Evolutionary conservation across 1,284 basidiomycete species (phyloP), one percentile per base, ranked within the genome.

Genomic region (Sporisorium iseilematis-ciliati): DNA sequence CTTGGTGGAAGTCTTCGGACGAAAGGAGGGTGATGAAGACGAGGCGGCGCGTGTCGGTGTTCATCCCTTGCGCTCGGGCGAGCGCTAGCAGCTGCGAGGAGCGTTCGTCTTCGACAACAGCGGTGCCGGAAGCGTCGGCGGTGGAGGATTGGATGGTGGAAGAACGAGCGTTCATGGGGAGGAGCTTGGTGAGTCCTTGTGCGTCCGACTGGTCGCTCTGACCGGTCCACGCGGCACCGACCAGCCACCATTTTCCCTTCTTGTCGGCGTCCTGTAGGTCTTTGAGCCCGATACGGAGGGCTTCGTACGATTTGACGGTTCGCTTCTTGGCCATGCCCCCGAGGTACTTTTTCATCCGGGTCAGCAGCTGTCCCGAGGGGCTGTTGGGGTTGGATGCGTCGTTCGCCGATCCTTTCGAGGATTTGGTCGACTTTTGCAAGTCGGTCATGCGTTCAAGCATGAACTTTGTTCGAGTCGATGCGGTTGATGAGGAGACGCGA

Each of bases 201-300:
- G 90, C 16, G 26, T 70, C 80, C 64, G 94, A 92, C 25, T 91
- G 88, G 1, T 97, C 88, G 3, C 94, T 93, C 81, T 98, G 92
- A 1, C 96, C 96, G 29, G 90, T 89, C 96, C 96, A 99, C 1
- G 93, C 96, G 0, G 96, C 94, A 26, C 96, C 97, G 40, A 98
- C 93, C 2, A 98, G 88, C 97, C 97, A 99, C 97, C 97, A 99
- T 87, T 96, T 97, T 2, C 97, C 97, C 81, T 91, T 93, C 31
- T 89, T 92, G 61, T 93, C 91, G 0, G 94, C 92, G 1, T 91
- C 90, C 65, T 90, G 91, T 11, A 99, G 88, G 85, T 99, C 96
- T n/a, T 89, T 88, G 21, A 98, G 56, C 35, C 71, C 73, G 20
- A 85, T 75, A 0, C 82, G 69, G 10, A 84, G 46, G 7, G 78